These are phyloP conservation scores for Piromyces finnis DNA, from an alignment of 192 early-diverging fungal genomes.

Conservation along the genomic window DNA sequence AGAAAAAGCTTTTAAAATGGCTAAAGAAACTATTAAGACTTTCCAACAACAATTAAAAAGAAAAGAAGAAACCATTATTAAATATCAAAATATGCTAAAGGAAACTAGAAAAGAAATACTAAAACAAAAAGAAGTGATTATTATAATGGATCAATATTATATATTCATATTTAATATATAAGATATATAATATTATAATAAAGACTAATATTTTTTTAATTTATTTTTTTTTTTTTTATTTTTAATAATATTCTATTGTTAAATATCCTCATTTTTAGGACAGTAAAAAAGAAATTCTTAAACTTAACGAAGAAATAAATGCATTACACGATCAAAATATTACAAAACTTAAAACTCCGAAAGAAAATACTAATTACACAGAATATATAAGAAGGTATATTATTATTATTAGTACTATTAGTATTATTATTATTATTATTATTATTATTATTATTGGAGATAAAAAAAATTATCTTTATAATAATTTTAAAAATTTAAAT, in stretches of 20 bases:
- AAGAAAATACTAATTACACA: not conserved
- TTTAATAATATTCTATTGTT: not conserved
- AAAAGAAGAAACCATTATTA: not conserved
- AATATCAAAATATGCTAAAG: not conserved
- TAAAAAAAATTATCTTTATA: too few relatives aligned
- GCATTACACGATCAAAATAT: not conserved
- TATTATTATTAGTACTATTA: not conserved
- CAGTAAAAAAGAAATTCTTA: not conserved
- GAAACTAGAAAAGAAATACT: not conserved
- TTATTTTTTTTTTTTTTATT: too few relatives aligned
- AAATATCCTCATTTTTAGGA: not conserved
- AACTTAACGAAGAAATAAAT: not conserved
- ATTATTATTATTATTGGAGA: too few relatives aligned
- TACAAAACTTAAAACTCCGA: not conserved
- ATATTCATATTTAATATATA: too few relatives aligned
- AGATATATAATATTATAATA: too few relatives aligned
- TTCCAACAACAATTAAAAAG: not conserved
- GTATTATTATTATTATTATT: too few relatives aligned
- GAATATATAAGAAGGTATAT: not conserved
- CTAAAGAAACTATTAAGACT: not conserved
- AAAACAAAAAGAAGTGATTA: not conserved
- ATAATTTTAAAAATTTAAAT: too few relatives aligned
- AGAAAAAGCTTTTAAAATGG: not conserved
- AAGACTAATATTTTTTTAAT: too few relatives aligned
- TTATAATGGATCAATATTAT: too few relatives aligned